Conservation (phyloP, 768 basidiomycete species). For the Boletales sp. region DNA sequence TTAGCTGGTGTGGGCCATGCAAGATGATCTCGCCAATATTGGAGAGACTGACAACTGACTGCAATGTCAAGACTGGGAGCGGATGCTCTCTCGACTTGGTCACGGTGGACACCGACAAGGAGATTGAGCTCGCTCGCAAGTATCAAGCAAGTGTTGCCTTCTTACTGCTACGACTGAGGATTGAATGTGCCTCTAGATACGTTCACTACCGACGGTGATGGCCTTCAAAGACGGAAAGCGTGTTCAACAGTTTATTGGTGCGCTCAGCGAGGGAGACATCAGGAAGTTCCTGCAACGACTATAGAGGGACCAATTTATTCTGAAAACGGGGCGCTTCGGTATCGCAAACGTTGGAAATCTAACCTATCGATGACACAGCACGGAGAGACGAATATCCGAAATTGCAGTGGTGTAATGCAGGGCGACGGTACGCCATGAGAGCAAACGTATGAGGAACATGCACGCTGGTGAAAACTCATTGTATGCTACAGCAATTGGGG, state of each 20-base stretch:
- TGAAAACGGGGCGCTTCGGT: background rate
- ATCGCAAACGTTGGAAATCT: constrained; percentile 1
- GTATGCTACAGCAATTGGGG: constrained; percentile 55
- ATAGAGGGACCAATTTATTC: constrained; percentile 7
- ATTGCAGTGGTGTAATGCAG: background rate
- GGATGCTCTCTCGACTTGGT: constrained; percentile 66
- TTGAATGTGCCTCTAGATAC: constrained; percentile 42
- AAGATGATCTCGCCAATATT: constrained; percentile 68
- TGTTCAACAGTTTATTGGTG: constrained; percentile 62
- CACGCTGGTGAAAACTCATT: constrained; percentile 31
- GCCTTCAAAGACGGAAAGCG: constrained; percentile 66
- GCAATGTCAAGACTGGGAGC: constrained; percentile 43
- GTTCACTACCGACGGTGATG: constrained; percentile 76
- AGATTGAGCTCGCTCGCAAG: constrained; percentile 46
- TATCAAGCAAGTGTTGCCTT: constrained; percentile 38
- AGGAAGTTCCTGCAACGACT: constrained; percentile 44
- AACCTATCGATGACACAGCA: constrained; percentile 11
- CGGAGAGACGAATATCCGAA: constrained; percentile 6
- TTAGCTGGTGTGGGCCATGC: constrained; percentile 80
- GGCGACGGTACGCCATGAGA: too few species aligned
- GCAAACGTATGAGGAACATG: constrained; percentile 6
- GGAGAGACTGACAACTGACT: constrained; percentile 48
- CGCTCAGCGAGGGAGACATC: constrained; percentile 43
- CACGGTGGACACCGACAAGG: constrained; percentile 61
- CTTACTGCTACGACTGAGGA: too few species aligned